A percentile compares a stretch with the other conserved stretches of the same genome.
These are phyloP conservation scores for Wallemia mellicola DNA, from an alignment of 1,284 basidiomycete species.

Conservation along the genomic window DNA sequence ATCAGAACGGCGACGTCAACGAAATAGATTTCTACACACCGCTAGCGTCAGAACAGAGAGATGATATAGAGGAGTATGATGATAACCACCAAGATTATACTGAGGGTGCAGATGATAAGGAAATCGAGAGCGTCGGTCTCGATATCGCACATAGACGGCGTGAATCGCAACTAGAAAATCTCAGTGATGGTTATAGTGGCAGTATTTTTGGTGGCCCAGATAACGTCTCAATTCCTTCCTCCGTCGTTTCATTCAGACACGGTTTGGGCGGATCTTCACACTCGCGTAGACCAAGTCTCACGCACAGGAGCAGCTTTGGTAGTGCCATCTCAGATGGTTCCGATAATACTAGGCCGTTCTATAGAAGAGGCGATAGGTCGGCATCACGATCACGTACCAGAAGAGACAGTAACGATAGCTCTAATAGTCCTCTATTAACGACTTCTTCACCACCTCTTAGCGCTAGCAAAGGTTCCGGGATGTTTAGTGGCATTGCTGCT, in stretches of 20 bases:
- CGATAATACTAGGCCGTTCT: background rate
- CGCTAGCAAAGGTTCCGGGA: background rate
- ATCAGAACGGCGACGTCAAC: background rate
- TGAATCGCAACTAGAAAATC: background rate
- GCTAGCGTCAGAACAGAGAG: background rate
- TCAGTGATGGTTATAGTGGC: background rate
- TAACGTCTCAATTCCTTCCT: constrained; percentile 3
- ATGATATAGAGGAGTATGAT: background rate
- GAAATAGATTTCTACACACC: background rate
- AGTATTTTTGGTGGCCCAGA: constrained; percentile 5
- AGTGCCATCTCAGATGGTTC: constrained; percentile 1
- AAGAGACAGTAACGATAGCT: background rate
- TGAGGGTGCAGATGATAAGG: background rate
- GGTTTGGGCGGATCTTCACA: background rate
- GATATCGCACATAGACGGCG: background rate
- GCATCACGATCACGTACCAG: background rate
- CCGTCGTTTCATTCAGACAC: constrained; percentile 5
- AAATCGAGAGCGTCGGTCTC: background rate
- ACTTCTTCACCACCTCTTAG: background rate
- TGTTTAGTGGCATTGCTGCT: constrained; percentile 2
- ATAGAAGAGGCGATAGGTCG: background rate
- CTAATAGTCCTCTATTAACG: background rate
- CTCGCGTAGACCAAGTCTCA: background rate
- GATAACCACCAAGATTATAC: background rate
- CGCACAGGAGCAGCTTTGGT: background rate